Evolutionary conservation across 2,329 filamentous ascomycete genomes (phyloP).

Genomic region (Ophiocordyceps camponoti-rufipedis): DNA sequence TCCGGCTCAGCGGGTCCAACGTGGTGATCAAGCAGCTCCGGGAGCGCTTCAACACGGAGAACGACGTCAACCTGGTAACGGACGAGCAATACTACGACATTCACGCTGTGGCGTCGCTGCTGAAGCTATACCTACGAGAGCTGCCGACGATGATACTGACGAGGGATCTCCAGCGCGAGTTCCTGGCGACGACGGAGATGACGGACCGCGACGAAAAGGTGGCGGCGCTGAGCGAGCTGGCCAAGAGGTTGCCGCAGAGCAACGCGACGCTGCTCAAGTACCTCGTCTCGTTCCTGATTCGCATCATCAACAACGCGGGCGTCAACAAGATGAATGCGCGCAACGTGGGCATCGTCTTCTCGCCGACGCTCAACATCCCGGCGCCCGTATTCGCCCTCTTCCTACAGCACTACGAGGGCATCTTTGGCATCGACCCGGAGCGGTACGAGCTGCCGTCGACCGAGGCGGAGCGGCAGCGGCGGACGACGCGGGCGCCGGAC

Average conservation of each 20-base stretch:
- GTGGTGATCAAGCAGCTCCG: conserved; percentile 79
- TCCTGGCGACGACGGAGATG: conserved; percentile 69
- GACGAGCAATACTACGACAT: conserved; percentile 86
- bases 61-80: conserved; percentile 70
- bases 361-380: conserved; percentile 89
- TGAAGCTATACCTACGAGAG: conserved; percentile 89
- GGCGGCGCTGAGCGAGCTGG: conserved; percentile 54
- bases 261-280: conserved; percentile 74
- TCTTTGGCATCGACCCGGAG: conserved; percentile 59
- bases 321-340: conserved; percentile 96
- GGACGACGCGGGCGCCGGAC: not conserved
- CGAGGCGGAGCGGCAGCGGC: conserved; percentile 18
- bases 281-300: conserved; percentile 73
- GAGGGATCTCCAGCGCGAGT: conserved; percentile 75
- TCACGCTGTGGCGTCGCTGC: conserved; percentile 80
- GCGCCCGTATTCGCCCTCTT: conserved; percentile 89
- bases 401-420: conserved; percentile 71
- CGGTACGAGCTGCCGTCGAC: conserved; percentile 39
- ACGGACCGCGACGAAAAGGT: conserved; percentile 61
- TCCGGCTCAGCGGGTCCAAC: conserved; percentile 92
- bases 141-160: conserved; percentile 83
- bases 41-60: conserved; percentile 84
- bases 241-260: conserved; percentile 59
- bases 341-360: conserved; percentile 96
- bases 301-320: conserved; percentile 77